Conservation (phyloP, 352 stramenopile species). For the Phytopythium sindhum region DNA sequence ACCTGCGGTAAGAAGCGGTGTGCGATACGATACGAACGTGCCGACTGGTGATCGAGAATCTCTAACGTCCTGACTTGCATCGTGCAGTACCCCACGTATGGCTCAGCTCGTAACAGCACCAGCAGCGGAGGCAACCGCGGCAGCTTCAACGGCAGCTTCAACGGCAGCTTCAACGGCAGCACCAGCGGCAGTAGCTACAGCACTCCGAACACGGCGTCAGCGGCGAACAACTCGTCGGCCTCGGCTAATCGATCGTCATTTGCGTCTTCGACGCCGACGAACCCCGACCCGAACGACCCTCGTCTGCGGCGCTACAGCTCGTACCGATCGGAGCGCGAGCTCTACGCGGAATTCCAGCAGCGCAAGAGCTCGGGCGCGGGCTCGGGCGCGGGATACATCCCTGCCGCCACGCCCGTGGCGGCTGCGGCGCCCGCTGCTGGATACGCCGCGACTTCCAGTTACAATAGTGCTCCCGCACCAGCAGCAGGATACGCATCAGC, state of each 20-base stretch:
- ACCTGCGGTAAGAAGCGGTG: not conserved
- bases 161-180: constrained; percentile 10
- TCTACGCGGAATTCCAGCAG: constrained; percentile 76
- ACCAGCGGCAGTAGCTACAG: constrained; percentile 11
- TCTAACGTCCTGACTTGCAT: not conserved
- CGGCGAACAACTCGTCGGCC: constrained; percentile 8
- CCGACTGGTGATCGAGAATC: not conserved
- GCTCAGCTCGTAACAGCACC: constrained; percentile 19
- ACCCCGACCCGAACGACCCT: constrained; percentile 52
- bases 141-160: constrained; percentile 18
- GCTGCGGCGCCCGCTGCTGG: constrained; percentile 8
- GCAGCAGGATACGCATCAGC: constrained; percentile 10
- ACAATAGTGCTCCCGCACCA: not conserved
- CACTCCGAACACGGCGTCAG: constrained; percentile 11
- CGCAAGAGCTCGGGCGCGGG: constrained; percentile 26
- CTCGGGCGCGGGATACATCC: constrained; percentile 7
- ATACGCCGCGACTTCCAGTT: constrained; percentile 8
- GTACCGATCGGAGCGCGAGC: constrained; percentile 80
- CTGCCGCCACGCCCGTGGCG: constrained; percentile 2
- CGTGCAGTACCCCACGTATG: constrained; percentile 16
- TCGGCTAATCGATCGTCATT: constrained; percentile 17
- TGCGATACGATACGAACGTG: not conserved
- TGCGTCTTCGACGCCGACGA: constrained; percentile 15
- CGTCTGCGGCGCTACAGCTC: constrained; percentile 60
- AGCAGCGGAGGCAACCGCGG: constrained; percentile 26